Evolutionary conservation across 2,329 filamentous ascomycete genomes (phyloP).

Genomic region (Exophiala sp.): DNA sequence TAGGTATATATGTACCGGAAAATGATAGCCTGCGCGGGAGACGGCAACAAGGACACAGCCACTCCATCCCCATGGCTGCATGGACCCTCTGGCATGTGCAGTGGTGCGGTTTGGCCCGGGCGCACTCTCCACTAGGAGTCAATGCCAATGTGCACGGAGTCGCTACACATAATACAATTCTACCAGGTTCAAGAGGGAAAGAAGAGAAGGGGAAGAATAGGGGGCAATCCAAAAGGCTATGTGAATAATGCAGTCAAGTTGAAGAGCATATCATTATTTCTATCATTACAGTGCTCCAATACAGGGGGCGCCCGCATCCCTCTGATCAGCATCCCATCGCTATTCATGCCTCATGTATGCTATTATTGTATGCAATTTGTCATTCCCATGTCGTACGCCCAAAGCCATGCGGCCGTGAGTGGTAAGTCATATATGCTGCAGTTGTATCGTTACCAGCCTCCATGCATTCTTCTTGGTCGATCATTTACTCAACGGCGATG

Average conservation of each 20-base stretch:
- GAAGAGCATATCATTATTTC: neutral
- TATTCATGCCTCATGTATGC: too few species aligned
- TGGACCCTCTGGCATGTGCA: neutral
- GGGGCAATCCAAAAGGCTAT: too few species aligned
- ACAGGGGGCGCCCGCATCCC: too few species aligned
- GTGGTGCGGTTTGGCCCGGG: neutral
- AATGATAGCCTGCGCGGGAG: too few species aligned
- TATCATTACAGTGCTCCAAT: neutral
- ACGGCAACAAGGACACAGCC: neutral
- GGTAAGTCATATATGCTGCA: neutral
- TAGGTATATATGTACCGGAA: too few species aligned
- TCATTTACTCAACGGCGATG: constrained; percentile 54
- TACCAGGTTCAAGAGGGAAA: too few species aligned
- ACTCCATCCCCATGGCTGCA: constrained; percentile 1
- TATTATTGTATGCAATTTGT: neutral
- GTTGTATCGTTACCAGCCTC: neutral
- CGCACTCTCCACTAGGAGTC: neutral
- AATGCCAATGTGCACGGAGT: too few species aligned
- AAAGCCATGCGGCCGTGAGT: constrained; percentile 1
- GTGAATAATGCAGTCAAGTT: too few species aligned
- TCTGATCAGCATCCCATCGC: too few species aligned
- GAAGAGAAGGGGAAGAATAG: too few species aligned
- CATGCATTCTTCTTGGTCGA: neutral
- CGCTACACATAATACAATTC: too few species aligned
- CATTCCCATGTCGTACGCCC: neutral